These are phyloP conservation scores for Tuber calosporum DNA, from an alignment of 495 filamentous ascomycete species.

Conservation along the genomic window DNA sequence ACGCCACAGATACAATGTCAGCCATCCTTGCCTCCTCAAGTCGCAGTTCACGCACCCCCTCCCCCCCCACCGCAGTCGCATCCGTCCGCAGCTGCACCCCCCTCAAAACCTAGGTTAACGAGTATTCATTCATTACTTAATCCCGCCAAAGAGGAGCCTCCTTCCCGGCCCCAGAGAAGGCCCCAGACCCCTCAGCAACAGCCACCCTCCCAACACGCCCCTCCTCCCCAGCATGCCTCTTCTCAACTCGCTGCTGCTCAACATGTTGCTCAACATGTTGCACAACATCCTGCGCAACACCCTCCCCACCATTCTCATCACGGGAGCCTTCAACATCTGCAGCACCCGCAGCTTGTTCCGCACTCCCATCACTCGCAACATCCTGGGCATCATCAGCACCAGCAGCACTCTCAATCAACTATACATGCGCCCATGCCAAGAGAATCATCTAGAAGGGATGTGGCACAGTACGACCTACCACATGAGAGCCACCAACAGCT, in stretches of 20 bases:
- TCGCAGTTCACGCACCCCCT: conserved; percentile 23
- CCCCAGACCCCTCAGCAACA: conserved; percentile 20
- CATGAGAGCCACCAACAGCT: conserved; percentile 22
- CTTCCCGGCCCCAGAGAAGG: conserved; percentile 32
- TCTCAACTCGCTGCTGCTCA: conserved; percentile 12
- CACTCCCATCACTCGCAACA: conserved; percentile 20
- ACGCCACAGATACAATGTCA: conserved; percentile 15
- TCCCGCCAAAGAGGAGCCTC: conserved; percentile 32
- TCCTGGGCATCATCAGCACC: neutral
- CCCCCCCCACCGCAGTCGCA: conserved; percentile 1
- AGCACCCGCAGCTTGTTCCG: conserved; percentile 5
- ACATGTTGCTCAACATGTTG: conserved; percentile 10
- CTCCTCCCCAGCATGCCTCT: conserved; percentile 13
- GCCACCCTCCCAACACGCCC: conserved; percentile 10
- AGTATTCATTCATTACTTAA: conserved; percentile 39
- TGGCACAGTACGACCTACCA: conserved; percentile 22
- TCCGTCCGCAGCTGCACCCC: conserved; percentile 14
- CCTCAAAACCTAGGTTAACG: conserved; percentile 29
- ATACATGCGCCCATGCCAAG: conserved; percentile 25
- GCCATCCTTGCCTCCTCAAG: conserved; percentile 24
- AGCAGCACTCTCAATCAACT: conserved; percentile 8
- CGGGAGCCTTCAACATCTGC: conserved; percentile 10
- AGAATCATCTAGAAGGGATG: conserved; percentile 22
- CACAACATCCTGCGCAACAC: neutral
- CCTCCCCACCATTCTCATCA: conserved; percentile 17